Base-by-base conservation (phyloP, 1,139 yeast genomes). In the Debaryomyces sp. region DNA sequence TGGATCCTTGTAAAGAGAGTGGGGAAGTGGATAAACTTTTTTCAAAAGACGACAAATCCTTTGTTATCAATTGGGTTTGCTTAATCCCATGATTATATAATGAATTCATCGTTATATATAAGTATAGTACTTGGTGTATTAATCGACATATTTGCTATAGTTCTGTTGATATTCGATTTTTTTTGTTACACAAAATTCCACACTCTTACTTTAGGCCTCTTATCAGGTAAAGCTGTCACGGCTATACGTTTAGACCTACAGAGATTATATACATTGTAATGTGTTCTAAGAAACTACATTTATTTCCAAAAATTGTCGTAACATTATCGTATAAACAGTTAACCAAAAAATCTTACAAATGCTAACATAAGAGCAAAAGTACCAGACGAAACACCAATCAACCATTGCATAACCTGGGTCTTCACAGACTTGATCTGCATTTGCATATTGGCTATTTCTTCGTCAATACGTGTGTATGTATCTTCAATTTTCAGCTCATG, bases 361-460 rank as follows among this genome's bases (percentile, higher is more conserved):
- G 98, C 97, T 59, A 94, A 73, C 43, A 94, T 87, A 53, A 94
- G 77, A 13, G 98, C 97, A 71, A 92, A 89, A 2, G 97, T 89
- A 87, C 98, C 99, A 1, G 98, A 91, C 61, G 96, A 89, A 22
- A 94, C 97, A 77, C 98, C 98, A 60, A 94, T 90, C 56, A 94
- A 79, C 98, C 98, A 94, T 68, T 94, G 99, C 84, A 90, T 84
- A 44, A 94, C 97, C 66, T 94, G 97, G 2, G 97, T 89, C 70
- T 94, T 92, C 33, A 94, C 96, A 39, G 89, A 84, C 61, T 92
- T 96, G 55, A 94, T 91, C 67, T 92, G 97, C 78, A 92, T 89
- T 66, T 89, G 92, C 82, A 94, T 89, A 64, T 94, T 92, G 43
- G 95, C 88, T 34, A 94, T 87, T 62, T 94, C 99, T 67, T 94